These are phyloP conservation scores for Leccinellum luteum DNA, from an alignment of 768 basidiomycete genomes.

Conservation along the genomic window DNA sequence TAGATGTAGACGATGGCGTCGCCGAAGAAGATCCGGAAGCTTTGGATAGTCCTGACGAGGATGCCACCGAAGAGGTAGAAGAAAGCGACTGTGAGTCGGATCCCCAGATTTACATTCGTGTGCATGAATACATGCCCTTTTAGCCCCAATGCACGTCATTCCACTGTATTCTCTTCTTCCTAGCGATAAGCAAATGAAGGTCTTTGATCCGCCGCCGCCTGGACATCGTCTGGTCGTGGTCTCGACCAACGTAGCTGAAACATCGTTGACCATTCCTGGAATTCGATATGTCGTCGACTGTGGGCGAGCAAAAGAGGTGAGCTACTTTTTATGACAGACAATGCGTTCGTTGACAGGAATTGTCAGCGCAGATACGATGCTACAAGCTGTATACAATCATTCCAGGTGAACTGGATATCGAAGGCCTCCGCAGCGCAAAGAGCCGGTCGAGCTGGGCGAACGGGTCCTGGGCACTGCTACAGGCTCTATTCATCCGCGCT, in stretches of 20 bases:
- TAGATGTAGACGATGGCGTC: conserved; percentile 63
- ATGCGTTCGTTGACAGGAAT: background rate
- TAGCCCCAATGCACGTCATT: conserved; percentile 92
- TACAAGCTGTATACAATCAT: conserved; percentile 81
- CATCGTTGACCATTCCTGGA: conserved; percentile 93
- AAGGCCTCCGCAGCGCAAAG: conserved; percentile 94
- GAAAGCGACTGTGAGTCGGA: conserved; percentile 59
- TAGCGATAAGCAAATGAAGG: conserved; percentile 92
- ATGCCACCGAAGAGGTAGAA: conserved; percentile 51
- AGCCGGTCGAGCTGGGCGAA: conserved; percentile 95
- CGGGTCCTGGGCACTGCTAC: conserved; percentile 98
- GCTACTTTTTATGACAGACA: conserved; percentile 1
- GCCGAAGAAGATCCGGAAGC: conserved; percentile 72
- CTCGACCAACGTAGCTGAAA: conserved; percentile 95
- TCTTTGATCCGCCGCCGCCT: conserved; percentile 81
- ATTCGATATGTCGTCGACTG: conserved; percentile 98
- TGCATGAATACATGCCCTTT: background rate
- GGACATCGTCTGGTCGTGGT: conserved; percentile 88
- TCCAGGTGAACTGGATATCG: conserved; percentile 90
- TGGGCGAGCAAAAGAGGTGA: conserved; percentile 91
- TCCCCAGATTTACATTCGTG: conserved; percentile 4
- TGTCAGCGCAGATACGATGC: conserved; percentile 79
- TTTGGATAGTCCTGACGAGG: conserved; percentile 71
- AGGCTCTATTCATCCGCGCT: conserved; percentile 94
- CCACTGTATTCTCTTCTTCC: conserved; percentile 92